A percentile compares a stretch with the other conserved stretches of the same genome.
Conservation (phyloP, 345 rosid genomes). For the Physaria fendleri region DNA sequence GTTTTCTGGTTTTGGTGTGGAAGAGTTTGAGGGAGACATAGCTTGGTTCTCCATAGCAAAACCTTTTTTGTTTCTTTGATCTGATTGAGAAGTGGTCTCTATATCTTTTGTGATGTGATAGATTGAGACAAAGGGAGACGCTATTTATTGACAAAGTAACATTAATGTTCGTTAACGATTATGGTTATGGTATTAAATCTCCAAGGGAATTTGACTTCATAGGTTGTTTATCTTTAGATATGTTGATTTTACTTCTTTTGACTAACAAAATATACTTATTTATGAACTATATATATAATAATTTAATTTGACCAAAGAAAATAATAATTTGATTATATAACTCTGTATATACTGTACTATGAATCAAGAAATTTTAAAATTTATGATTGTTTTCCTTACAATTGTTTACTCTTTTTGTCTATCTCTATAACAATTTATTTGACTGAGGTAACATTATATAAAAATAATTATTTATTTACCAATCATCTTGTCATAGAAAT, state of each 20-base stretch:
- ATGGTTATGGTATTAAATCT: constrained; percentile 31
- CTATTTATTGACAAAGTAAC: constrained; percentile 18
- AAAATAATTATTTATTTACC: background rate
- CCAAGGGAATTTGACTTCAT: constrained; percentile 1
- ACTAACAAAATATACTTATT: background rate
- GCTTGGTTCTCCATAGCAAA: constrained; percentile 9
- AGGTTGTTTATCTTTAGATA: constrained; percentile 16
- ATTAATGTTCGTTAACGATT: constrained; percentile 2
- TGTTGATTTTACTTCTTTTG: constrained; percentile 2
- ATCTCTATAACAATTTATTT: background rate
- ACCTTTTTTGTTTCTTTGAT: constrained; percentile 4
- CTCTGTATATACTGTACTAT: background rate
- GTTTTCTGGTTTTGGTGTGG: background rate
- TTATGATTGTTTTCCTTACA: background rate
- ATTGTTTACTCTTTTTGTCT: background rate
- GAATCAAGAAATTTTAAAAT: background rate
- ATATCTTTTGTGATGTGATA: constrained; percentile 20
- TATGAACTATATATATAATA: background rate
- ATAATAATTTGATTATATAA: background rate
- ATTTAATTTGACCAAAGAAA: too few relatives aligned
- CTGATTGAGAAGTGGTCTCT: constrained; percentile 10
- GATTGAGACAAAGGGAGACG: constrained; percentile 8
- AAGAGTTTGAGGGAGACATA: constrained; percentile 22
- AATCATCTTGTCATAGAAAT: background rate
- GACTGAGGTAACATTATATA: too few relatives aligned